A percentile compares a stretch with the other conserved stretches of the same genome.
These are phyloP conservation scores for Pythium phragmiticola DNA, from an alignment of 352 stramenopile genomes.

Conservation along the genomic window DNA sequence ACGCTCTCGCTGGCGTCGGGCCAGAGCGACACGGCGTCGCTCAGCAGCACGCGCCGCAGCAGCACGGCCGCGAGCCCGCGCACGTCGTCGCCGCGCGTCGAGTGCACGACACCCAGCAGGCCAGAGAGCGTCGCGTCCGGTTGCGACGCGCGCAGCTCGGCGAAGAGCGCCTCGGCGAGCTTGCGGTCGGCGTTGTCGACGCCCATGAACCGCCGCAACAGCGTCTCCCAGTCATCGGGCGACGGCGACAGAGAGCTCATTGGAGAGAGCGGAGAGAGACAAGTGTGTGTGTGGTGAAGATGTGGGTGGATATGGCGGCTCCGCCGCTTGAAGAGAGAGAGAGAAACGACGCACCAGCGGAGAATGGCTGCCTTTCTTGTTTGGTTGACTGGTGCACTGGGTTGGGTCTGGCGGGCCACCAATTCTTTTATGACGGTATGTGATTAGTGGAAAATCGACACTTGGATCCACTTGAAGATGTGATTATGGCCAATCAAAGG, in stretches of 20 bases:
- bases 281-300: not conserved
- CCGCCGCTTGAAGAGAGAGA: not conserved
- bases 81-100: slow-evolving; percentile 56
- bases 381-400: not conserved
- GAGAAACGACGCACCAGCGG: slow-evolving; percentile 1
- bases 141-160: slow-evolving; percentile 51
- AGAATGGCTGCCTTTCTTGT: slow-evolving; percentile 26
- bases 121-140: slow-evolving; percentile 55
- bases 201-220: slow-evolving; percentile 72
- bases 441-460: slow-evolving; percentile 28
- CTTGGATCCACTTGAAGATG: not conserved
- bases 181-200: slow-evolving; percentile 76
- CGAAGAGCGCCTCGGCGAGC: slow-evolving; percentile 59
- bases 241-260: slow-evolving; percentile 28
- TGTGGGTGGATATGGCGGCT: not conserved
- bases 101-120: slow-evolving; percentile 62
- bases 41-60: slow-evolving; percentile 70
- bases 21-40: slow-evolving; percentile 79
- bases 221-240: slow-evolving; percentile 51
- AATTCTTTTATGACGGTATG: slow-evolving; percentile 24
- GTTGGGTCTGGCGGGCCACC: slow-evolving; percentile 9
- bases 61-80: slow-evolving; percentile 73
- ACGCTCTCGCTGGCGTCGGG: slow-evolving; percentile 48
- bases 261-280: not conserved
- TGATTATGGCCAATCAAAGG: slow-evolving; percentile 26